Conservation (phyloP, 73 alveolate species). For the Loxodes magnus region DNA sequence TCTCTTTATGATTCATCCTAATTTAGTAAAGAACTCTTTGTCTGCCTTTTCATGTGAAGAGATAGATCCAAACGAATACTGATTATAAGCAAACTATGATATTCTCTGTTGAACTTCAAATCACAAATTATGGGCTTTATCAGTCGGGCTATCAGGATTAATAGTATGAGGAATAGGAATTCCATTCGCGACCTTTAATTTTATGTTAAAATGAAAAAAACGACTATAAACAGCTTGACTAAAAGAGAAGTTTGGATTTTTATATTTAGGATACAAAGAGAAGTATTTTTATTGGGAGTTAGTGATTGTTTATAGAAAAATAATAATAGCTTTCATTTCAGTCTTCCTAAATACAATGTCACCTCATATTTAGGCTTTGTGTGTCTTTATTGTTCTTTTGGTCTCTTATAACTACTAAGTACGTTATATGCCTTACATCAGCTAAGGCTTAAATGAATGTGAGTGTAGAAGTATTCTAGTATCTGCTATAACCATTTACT, state of each 20-base stretch:
- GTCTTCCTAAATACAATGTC: slow-evolving; percentile 17
- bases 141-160: slow-evolving; percentile 10
- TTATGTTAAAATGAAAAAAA: not conserved
- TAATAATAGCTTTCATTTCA: slow-evolving; percentile 23
- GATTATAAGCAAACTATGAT: not conserved
- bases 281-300: slow-evolving; percentile 23
- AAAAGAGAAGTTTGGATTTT: slow-evolving; percentile 15
- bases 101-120: slow-evolving; percentile 2
- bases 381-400: not conserved
- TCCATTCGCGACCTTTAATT: not conserved
- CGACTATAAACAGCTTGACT: not conserved
- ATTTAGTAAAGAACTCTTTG: slow-evolving; percentile 10
- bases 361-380: not conserved
- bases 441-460: not conserved
- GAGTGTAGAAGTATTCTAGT: not conserved
- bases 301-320: slow-evolving; percentile 10
- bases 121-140: not conserved
- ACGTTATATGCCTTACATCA: not conserved
- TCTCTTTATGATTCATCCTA: slow-evolving; percentile 16
- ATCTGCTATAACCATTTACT: slow-evolving; percentile 32
- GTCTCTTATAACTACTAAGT: not conserved
- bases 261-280: slow-evolving; percentile 11
- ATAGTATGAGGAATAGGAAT: slow-evolving; percentile 6
- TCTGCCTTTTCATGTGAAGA: slow-evolving; percentile 9
- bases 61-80: not conserved